Base-by-base conservation (phyloP, 169 alveolate species). In the Eimeria sp. region DNA sequence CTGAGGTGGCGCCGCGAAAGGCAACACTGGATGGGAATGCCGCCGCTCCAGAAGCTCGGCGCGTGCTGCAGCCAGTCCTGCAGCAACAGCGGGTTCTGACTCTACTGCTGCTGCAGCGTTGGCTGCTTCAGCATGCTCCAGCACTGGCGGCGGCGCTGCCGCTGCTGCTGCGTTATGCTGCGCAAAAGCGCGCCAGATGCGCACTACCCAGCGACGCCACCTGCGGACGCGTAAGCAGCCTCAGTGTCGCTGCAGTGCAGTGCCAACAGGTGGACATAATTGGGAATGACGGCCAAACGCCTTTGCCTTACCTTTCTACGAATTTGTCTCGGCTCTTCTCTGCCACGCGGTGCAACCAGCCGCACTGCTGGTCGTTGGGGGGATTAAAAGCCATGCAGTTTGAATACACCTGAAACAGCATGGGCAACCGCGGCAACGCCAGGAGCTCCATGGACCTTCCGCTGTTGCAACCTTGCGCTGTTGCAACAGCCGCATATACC, bases 341-440 rank as follows among this genome's bases (percentile, higher is more conserved):
- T 18, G 92, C 95, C 75, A 78, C 95, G 20, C 89, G 91, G 40
- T 92, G 95, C 95, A 92, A 49, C 95, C 95, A 92, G 65, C 95
- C 95, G 47, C 95, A 78, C 73, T 92, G 91, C 72, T 76, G 91
- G 86, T 92, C 95, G 92, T 76, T 82, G 25, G 72, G 95, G 61
- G 95, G 95, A 57, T 92, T 92, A 75, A 92, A 92, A n/a, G 83
- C 80, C 95, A 92, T 92, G 95, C 95, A 92, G 67, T 92, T 92
- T 5, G 88, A 45, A 40, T 75, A 92, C 61, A 92, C 95, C 95
- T 92, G 95, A 30, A 73, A 82, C 82, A 63, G 83, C n/a, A 22
- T 16, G 25, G 61, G 7, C 40, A 89, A 4, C 75, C n/a, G 30
- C 73, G n/a, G 70, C 54, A 86, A 30, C 91, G 54, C 54, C 63